Evolutionary conservation across 768 basidiomycete genomes (phyloP).

Genomic region (Lepiota subincarnata): DNA sequence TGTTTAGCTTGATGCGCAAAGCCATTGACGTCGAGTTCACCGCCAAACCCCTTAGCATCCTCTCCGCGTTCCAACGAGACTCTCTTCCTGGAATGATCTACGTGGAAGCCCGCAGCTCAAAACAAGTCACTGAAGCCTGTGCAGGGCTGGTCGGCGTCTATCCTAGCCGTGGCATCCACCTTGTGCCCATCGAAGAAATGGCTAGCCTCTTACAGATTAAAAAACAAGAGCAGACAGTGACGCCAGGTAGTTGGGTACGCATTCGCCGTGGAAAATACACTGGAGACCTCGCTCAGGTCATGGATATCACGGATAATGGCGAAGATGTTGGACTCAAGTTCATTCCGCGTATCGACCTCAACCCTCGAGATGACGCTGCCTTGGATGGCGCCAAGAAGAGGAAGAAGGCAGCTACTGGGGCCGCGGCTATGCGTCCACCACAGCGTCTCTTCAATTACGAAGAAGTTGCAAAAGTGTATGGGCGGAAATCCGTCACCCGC

Average conservation of each 20-base stretch:
- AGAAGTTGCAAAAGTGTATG: conserved; percentile 84
- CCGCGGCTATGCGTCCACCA: conserved; percentile 74
- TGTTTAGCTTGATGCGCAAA: conserved; percentile 94
- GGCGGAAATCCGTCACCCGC: conserved; percentile 70
- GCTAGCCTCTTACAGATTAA: conserved; percentile 93
- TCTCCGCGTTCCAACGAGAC: conserved; percentile 94
- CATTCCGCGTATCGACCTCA: conserved; percentile 96
- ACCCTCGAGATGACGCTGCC: conserved; percentile 74
- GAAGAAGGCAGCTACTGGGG: conserved; percentile 53
- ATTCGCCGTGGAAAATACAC: conserved; percentile 91
- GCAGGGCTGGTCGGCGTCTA: conserved; percentile 93
- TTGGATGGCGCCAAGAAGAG: conserved; percentile 68
- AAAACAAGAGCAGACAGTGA: conserved; percentile 84
- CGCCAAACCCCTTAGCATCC: conserved; percentile 74
- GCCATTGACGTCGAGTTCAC: conserved; percentile 80
- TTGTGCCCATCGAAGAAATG: conserved; percentile 98
- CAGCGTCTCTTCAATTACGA: conserved; percentile 93
- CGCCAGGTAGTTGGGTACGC: conserved; percentile 91
- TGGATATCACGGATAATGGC: conserved; percentile 90
- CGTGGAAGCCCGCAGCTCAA: conserved; percentile 86
- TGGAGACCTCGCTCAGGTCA: conserved; percentile 92
- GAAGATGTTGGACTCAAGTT: conserved; percentile 92
- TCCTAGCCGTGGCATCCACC: conserved; percentile 69
- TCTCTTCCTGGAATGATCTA: conserved; percentile 95
- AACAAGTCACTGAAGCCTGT: conserved; percentile 81